These are phyloP conservation scores for Gentiana straminea DNA, from an alignment of 257 asterid species.

Conservation along the genomic window DNA sequence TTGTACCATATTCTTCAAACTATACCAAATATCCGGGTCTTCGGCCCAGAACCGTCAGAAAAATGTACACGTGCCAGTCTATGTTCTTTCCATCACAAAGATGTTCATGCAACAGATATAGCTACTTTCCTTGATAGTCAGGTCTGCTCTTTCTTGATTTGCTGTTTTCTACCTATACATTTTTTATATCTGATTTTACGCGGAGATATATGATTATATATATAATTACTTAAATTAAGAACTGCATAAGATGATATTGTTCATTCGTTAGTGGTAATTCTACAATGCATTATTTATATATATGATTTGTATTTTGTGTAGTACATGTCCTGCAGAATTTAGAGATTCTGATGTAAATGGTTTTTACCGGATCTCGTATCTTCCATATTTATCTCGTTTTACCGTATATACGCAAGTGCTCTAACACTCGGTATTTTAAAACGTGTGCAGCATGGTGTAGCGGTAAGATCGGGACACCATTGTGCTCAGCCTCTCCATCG, in stretches of 20 bases:
- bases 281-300: too few relatives aligned
- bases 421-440: background rate
- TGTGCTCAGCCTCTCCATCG: conserved; percentile 96
- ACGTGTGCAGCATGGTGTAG: conserved; percentile 65
- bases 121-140: conserved; percentile 85
- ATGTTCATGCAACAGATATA: conserved; percentile 72
- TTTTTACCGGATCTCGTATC: too few relatives aligned
- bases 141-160: conserved; percentile 23
- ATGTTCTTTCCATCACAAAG: conserved; percentile 84
- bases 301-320: too few relatives aligned
- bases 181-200: too few relatives aligned
- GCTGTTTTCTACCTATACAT: background rate
- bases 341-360: too few relatives aligned
- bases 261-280: too few relatives aligned
- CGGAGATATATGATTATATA: too few relatives aligned
- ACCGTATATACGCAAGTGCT: too few relatives aligned
- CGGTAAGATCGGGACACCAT: conserved; percentile 90
- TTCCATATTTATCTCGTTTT: too few relatives aligned
- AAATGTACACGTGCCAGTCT: conserved; percentile 61
- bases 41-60: conserved; percentile 80
- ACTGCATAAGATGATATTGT: too few relatives aligned
- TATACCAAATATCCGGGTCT: conserved; percentile 51
- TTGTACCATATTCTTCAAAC: conserved; percentile 45
- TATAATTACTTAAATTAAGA: too few relatives aligned
- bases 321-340: too few relatives aligned